These are phyloP conservation scores for Cryomyces minteri DNA, from an alignment of 495 filamentous ascomycete species.

Conservation along the genomic window DNA sequence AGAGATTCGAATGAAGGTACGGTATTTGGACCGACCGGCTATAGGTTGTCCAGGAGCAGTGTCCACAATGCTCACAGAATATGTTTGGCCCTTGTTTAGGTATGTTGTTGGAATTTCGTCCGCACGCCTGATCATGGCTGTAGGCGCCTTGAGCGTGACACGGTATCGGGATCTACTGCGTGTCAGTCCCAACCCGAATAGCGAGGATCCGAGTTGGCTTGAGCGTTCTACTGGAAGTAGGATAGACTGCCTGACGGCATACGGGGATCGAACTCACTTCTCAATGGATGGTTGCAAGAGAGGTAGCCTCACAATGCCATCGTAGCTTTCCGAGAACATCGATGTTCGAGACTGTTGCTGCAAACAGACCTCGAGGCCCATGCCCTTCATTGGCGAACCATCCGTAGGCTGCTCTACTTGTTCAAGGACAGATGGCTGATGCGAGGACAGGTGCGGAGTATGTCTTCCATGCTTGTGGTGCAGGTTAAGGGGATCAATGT, in stretches of 20 bases:
- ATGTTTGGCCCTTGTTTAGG: constrained; percentile 91
- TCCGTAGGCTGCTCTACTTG: constrained; percentile 16
- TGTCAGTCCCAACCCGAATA: constrained; percentile 10
- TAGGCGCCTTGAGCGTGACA: constrained; percentile 78
- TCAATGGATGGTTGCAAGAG: background rate
- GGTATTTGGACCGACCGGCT: constrained; percentile 37
- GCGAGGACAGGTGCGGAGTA: constrained; percentile 64
- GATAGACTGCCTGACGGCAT: too few species aligned
- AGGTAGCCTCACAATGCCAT: constrained; percentile 9
- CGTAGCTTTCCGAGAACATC: constrained; percentile 15
- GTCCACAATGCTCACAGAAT: constrained; percentile 63
- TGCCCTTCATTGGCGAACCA: constrained; percentile 14
- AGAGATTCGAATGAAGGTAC: constrained; percentile 76
- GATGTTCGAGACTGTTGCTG: constrained; percentile 19
- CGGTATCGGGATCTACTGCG: constrained; percentile 67
- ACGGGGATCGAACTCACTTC: background rate
- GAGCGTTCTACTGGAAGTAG: too few species aligned
- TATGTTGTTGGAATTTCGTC: constrained; percentile 90
- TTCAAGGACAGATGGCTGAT: constrained; percentile 59
- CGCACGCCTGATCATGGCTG: constrained; percentile 79
- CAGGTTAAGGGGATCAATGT: constrained; percentile 24
- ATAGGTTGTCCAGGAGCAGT: constrained; percentile 28
- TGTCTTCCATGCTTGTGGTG: constrained; percentile 44
- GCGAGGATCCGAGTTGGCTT: background rate
- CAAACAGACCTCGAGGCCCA: constrained; percentile 22